Conservation (phyloP, 1,284 basidiomycete genomes). For the Marasmius fiardii region DNA sequence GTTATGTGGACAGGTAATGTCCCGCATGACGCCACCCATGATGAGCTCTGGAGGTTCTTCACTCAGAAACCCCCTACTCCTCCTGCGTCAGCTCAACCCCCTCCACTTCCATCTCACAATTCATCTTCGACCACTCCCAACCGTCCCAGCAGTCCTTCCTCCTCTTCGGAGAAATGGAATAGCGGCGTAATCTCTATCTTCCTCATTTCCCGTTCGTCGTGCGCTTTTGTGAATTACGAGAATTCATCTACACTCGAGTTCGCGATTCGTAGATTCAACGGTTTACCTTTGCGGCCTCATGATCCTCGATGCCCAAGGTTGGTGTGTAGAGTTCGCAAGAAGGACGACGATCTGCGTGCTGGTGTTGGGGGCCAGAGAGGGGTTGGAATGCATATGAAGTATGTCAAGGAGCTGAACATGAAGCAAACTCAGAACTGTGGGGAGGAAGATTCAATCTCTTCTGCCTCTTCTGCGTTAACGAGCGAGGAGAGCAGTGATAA, state of each 20-base stretch:
- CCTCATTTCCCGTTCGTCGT: slow-evolving; percentile 88
- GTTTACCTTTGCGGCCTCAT: slow-evolving; percentile 56
- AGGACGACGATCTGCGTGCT: slow-evolving; percentile 84
- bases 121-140: slow-evolving; percentile 24
- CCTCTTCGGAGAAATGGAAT: not conserved
- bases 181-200: slow-evolving; percentile 76
- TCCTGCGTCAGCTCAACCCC: slow-evolving; percentile 11
- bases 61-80: slow-evolving; percentile 32
- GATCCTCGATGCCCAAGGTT: slow-evolving; percentile 77
- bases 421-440: slow-evolving; percentile 16
- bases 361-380: slow-evolving; percentile 93
- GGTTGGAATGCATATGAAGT: slow-evolving; percentile 78
- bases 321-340: slow-evolving; percentile 82
- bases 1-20: slow-evolving; percentile 97
- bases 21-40: slow-evolving; percentile 79
- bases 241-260: slow-evolving; percentile 58
- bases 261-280: slow-evolving; percentile 76
- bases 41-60: slow-evolving; percentile 91
- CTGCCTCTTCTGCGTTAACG: slow-evolving; percentile 29
- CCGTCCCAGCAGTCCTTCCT: not conserved
- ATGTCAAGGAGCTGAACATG: slow-evolving; percentile 64
- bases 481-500: slow-evolving; percentile 32
- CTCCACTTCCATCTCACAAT: slow-evolving; percentile 34
- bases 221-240: slow-evolving; percentile 90
- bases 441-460: slow-evolving; percentile 10